These are phyloP conservation scores for Aspergillus nanangensis DNA, from an alignment of 495 filamentous ascomycete genomes.

Conservation along the genomic window DNA sequence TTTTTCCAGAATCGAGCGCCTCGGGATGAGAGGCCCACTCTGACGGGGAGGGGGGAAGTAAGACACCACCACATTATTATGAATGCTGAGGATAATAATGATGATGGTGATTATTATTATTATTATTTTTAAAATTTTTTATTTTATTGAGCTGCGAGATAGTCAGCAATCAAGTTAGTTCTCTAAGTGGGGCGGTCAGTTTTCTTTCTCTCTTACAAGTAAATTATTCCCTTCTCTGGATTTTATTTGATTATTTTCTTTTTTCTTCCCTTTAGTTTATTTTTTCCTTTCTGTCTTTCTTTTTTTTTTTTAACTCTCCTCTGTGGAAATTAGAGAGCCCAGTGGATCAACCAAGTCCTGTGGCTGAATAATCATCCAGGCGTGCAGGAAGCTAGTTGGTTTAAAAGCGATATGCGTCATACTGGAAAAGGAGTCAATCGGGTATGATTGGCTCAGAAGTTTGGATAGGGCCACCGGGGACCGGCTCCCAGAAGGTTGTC, in stretches of 20 bases:
- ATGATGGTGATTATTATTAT: too few relatives aligned
- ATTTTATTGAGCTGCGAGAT: too few relatives aligned
- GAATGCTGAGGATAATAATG: too few relatives aligned
- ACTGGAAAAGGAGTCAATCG: conserved; percentile 13
- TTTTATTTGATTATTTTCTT: conserved; percentile 3
- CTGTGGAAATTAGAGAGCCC: background rate
- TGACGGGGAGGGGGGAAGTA: too few relatives aligned
- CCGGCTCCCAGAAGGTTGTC: background rate
- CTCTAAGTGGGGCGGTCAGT: too few relatives aligned
- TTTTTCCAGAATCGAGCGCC: conserved; percentile 26
- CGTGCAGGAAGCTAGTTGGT: conserved; percentile 25
- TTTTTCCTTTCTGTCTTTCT: background rate
- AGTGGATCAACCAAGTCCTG: conserved; percentile 8
- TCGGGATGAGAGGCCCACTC: conserved; percentile 6
- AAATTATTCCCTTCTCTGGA: conserved; percentile 5
- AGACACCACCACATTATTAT: conserved; percentile 18
- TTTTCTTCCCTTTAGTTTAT: conserved; percentile 7
- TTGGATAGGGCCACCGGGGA: conserved; percentile 7
- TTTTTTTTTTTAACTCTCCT: background rate
- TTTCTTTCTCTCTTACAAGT: too few relatives aligned
- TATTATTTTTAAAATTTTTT: too few relatives aligned
- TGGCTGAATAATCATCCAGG: conserved; percentile 21
- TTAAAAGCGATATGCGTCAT: conserved; percentile 14
- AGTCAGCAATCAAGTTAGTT: too few relatives aligned
- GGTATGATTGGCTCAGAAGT: conserved; percentile 12